Conservation (phyloP, 208 protist genomes). For the Phytomonas sp. region DNA sequence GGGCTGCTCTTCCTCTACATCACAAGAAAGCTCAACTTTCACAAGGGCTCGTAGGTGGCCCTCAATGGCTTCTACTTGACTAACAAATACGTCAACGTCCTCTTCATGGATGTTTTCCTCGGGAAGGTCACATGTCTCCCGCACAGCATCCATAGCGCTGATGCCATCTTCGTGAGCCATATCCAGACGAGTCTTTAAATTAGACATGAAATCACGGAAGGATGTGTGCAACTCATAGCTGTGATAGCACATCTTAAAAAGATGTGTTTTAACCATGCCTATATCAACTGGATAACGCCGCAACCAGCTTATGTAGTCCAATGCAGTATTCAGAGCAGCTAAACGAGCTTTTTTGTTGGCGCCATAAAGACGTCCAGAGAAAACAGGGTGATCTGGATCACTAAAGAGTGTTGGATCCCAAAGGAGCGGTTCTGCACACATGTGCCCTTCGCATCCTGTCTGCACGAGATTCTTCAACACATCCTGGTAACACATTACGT, state of each 20-base stretch:
- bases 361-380: conserved; percentile 15
- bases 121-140: neutral
- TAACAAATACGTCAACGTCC: conserved; percentile 10
- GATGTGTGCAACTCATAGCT: conserved; percentile 54
- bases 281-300: conserved; percentile 45
- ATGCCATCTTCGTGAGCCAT: neutral
- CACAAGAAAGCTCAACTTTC: conserved; percentile 23
- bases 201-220: conserved; percentile 32
- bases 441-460: conserved; percentile 70
- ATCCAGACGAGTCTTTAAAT: conserved; percentile 20
- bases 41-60: conserved; percentile 27
- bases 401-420: conserved; percentile 80
- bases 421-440: conserved; percentile 86
- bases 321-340: conserved; percentile 33
- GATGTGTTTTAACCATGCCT: conserved; percentile 76
- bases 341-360: conserved; percentile 41
- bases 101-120: conserved; percentile 3
- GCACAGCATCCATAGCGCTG: neutral
- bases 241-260: conserved; percentile 87
- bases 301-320: conserved; percentile 50
- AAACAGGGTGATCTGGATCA: conserved; percentile 25
- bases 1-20: conserved; percentile 31
- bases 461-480: conserved; percentile 28
- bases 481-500: conserved; percentile 68
- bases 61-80: conserved; percentile 22